phyloP scores from a whole-genome alignment of 2,329 filamentous ascomycete genomes.

The Macrophomina tecta region DNA sequence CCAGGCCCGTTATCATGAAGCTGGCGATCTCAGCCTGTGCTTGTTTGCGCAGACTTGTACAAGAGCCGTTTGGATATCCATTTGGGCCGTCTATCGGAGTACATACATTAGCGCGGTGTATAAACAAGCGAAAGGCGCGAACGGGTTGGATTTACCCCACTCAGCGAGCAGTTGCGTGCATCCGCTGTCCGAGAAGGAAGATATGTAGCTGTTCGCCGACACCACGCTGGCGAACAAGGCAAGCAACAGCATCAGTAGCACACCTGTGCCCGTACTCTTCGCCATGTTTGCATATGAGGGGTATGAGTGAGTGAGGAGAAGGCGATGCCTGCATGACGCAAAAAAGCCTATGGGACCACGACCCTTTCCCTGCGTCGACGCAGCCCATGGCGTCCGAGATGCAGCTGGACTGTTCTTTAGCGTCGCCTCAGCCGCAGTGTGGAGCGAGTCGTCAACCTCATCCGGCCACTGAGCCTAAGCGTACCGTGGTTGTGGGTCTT shows the following conservation, averaged over 20 bases:
- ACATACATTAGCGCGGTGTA: not conserved
- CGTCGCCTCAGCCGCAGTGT: constrained; percentile 7
- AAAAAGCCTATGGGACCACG: not conserved
- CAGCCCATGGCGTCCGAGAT: not conserved
- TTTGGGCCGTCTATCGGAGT: constrained; percentile 9
- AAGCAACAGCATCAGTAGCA: not conserved
- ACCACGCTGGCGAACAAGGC: not conserved
- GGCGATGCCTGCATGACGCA: not conserved
- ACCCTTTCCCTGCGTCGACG: not conserved
- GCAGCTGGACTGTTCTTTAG: not conserved
- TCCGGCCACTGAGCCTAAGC: not conserved
- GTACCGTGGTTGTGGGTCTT: not conserved
- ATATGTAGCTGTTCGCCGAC: constrained; percentile 4
- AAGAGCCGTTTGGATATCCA: constrained; percentile 16
- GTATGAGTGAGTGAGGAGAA: not conserved
- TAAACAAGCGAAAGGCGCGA: not conserved
- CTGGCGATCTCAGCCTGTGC: constrained; percentile 24
- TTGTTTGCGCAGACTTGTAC: constrained; percentile 3
- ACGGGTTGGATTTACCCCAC: constrained; percentile 1
- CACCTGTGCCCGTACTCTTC: not conserved
- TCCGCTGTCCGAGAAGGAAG: constrained; percentile 1
- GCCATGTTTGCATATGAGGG: not conserved
- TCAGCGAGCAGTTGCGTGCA: constrained; percentile 12
- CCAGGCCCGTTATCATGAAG: constrained; percentile 37
- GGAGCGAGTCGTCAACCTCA: not conserved